Evolutionary conservation across 495 filamentous ascomycete genomes (phyloP).

Genomic region (Penicillium nucicola): DNA sequence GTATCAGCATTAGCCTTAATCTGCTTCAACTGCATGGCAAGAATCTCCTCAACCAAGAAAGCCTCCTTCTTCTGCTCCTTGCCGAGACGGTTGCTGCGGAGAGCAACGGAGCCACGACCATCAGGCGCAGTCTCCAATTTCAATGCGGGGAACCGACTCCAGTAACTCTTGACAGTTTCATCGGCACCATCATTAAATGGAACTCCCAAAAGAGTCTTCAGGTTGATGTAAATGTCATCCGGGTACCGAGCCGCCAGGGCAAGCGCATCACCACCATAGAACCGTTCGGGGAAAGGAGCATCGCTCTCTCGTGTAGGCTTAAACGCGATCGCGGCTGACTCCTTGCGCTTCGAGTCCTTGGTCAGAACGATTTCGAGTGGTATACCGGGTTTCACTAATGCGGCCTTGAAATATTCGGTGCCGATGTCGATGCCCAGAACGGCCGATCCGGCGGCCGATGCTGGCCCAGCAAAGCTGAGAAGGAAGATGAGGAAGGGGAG

Average conservation of each 20-base stretch:
- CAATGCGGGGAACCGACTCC: slow-evolving; percentile 64
- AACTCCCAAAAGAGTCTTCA: slow-evolving; percentile 82
- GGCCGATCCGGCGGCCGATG: slow-evolving; percentile 60
- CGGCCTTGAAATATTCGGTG: slow-evolving; percentile 95
- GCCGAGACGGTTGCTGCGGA: slow-evolving; percentile 72
- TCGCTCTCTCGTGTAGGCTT: slow-evolving; percentile 67
- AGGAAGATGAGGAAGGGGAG: slow-evolving; percentile 51
- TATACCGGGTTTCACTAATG: slow-evolving; percentile 94
- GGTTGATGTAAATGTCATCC: slow-evolving; percentile 87
- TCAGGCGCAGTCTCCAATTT: slow-evolving; percentile 40
- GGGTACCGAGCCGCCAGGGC: slow-evolving; percentile 85
- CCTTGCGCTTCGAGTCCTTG: slow-evolving; percentile 98
- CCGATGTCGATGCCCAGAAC: slow-evolving; percentile 93
- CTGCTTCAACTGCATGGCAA: slow-evolving; percentile 94
- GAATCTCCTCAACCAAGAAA: slow-evolving; percentile 86
- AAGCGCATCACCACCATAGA: slow-evolving; percentile 88
- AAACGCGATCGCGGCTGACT: slow-evolving; percentile 87
- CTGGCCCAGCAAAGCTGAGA: slow-evolving; percentile 55
- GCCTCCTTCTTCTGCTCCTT: slow-evolving; percentile 60
- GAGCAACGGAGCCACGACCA: slow-evolving; percentile 66
- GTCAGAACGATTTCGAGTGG: slow-evolving; percentile 97
- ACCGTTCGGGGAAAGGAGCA: slow-evolving; percentile 75
- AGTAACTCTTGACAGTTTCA: slow-evolving; percentile 64
- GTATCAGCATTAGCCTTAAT: slow-evolving; percentile 82
- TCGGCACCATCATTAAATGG: slow-evolving; percentile 49